A percentile compares a stretch with the other conserved stretches of the same genome.
phyloP scores from a whole-genome alignment of 768 basidiomycete genomes.

The Suillus hirtellus region DNA sequence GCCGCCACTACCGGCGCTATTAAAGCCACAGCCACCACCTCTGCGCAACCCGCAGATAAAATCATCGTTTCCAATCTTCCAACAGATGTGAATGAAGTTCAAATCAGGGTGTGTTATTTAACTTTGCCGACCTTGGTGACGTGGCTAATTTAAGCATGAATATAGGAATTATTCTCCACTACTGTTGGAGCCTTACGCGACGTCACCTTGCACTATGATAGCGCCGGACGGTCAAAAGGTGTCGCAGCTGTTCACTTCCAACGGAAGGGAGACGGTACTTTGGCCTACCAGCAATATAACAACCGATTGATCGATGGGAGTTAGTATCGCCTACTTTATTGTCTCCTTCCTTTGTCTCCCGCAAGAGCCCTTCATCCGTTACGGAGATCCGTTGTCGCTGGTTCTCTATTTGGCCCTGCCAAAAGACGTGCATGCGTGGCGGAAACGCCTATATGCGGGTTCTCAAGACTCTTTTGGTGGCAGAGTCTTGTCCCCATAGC shows the following conservation, averaged over 20 bases:
- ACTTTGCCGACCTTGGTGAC: slow-evolving; percentile 4
- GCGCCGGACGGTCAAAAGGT: slow-evolving; percentile 86
- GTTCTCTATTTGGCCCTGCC: slow-evolving; percentile 24
- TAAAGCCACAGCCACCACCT: slow-evolving; percentile 40
- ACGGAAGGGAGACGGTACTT: slow-evolving; percentile 85
- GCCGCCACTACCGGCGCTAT: slow-evolving; percentile 49
- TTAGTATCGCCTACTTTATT: slow-evolving; percentile 75
- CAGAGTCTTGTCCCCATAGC: slow-evolving; percentile 32
- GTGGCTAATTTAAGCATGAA: slow-evolving; percentile 5
- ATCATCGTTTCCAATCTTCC: slow-evolving; percentile 97
- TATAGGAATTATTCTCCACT: slow-evolving; percentile 86
- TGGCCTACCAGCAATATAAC: slow-evolving; percentile 94
- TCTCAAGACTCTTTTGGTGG: slow-evolving; percentile 28
- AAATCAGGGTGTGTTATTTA: slow-evolving; percentile 71
- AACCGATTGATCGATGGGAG: slow-evolving; percentile 99
- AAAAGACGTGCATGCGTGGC: slow-evolving; percentile 2
- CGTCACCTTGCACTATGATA: slow-evolving; percentile 84
- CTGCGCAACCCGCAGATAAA: slow-evolving; percentile 64
- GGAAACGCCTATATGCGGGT: slow-evolving; percentile 29
- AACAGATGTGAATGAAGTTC: slow-evolving; percentile 86
- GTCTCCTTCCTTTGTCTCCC: slow-evolving; percentile 33
- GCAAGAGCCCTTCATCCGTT: slow-evolving; percentile 20
- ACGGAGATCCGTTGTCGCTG: slow-evolving; percentile 23
- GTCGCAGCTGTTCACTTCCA: slow-evolving; percentile 85
- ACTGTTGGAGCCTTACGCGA: slow-evolving; percentile 88